Evolutionary conservation across 768 basidiomycete genomes (phyloP), one percentile per base, ranked within the genome.

Genomic region (Hypsizygus marmoreus): DNA sequence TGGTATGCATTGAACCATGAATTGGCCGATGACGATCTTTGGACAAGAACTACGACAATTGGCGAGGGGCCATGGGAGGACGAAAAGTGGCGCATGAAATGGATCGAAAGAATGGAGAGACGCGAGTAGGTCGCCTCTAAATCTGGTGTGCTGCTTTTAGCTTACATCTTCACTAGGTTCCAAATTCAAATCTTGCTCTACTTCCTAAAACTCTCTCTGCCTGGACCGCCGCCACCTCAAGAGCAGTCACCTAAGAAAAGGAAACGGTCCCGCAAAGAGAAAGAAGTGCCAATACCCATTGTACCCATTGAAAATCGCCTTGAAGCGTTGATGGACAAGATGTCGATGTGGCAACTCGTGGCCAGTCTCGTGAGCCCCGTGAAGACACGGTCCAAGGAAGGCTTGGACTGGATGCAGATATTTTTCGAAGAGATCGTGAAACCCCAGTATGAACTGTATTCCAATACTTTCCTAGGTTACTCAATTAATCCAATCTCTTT

Each of bases 291-390:
- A 30, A 46, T 41, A 4, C 43, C 53, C n/a, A 54, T 35, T n/a
- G 51, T 43, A 22, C 54, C 55, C 45, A 60, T 51, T 40, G 77
- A 79, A 39, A 83, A 81, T n/a, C 72, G 74, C 19, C 63, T 89
- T 1, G 87, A 91, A 59, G 69, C 72, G 1, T 82, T 85, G 63
- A 88, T 89, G 84, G 88, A 91, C 64, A 87, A 83, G 56, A 63
- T 91, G 6, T 86, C 84, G 3, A 81, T 77, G 66, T 88, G 87
- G 86, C 89, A 91, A 57, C 76, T 91, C 16, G 61, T 85, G 45
- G 64, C 69, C 19, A 60, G 56, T 4, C 57, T 77, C 10, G 60
- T 68, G 17, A 30, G 44, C n/a, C 43, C 49, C 30, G 20, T 42
- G 14, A 58, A 39, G 38, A 40, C 46, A 32, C 39, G 33, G 37